Evolutionary conservation across 73 alveolate genomes (phyloP), one percentile per base, ranked within the genome.

Genomic region (Tetrahymena elliotti): DNA sequence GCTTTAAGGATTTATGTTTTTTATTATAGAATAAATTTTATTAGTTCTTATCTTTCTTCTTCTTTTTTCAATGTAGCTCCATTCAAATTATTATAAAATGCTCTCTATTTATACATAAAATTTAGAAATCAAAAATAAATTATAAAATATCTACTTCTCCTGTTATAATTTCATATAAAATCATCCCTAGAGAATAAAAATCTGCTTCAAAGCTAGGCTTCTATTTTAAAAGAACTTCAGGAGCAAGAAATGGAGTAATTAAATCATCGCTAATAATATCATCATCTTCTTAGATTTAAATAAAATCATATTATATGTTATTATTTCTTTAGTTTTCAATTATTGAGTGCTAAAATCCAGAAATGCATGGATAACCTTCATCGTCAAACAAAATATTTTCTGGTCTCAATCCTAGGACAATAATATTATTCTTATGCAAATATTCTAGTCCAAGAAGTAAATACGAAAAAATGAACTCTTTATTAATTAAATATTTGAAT

Each of bases 161-260:
- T 94, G 96, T 94, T 93, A 94, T 94, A 40, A 94, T 94, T 88
- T 94, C 96, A 47, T 97, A 96, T 36, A 98, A 96, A 35, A 98
- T 97, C 33, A 97, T 96, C 3, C 99, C 99, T 31, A 98, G 94
- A 84, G 98, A 96, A 99, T 99, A 98, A 95, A 97, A 97, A 95
- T 98, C 99, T 33, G 98, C 98, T 35, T 97, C 97, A 33, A 94
- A 82, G 52, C 98, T 97, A 95, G 97, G 96, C 37, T 94, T 97
- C 40, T 95, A 93, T 53, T 98, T 97, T 37, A 95, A 95, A 33
- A 98, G 93, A 18, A 98, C 98, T 96, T 98, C 99, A 20, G 99
- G 99, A 27, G 99, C 99, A 39, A 98, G 98, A 93, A 98, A 98
- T 93, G 97, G 99, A 33, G 99, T 97, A 2, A 98, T 96, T 41